phyloP scores from a whole-genome alignment of 1,284 basidiomycete species.

The Pseudomicrostroma phylloplanum region DNA sequence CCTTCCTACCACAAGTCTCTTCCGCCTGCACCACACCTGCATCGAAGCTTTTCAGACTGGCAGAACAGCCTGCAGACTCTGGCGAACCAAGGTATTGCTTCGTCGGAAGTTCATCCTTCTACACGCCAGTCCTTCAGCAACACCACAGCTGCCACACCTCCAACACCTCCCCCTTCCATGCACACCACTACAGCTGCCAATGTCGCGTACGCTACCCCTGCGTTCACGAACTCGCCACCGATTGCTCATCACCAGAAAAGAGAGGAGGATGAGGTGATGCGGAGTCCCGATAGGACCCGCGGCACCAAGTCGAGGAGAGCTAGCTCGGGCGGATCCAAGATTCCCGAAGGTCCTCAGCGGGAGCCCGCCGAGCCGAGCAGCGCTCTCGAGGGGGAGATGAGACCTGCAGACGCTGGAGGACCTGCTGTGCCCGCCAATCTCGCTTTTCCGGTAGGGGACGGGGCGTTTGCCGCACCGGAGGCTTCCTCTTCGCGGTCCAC shows the following conservation, averaged over 20 bases:
- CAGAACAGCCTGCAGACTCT: background rate
- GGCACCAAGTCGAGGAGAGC: slow-evolving; percentile 10
- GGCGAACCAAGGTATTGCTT: background rate
- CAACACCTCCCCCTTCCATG: too few species aligned
- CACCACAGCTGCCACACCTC: background rate
- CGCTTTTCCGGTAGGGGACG: too few species aligned
- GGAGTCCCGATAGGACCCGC: background rate
- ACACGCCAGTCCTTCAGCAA: background rate
- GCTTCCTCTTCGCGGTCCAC: background rate
- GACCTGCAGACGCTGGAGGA: too few species aligned
- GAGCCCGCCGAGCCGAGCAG: slow-evolving; percentile 1
- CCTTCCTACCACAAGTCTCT: background rate
- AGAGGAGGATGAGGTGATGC: background rate
- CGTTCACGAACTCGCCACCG: background rate
- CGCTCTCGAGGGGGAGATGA: background rate
- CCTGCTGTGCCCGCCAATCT: too few species aligned
- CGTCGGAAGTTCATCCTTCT: background rate
- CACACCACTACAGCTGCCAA: background rate
- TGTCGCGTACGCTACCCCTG: background rate
- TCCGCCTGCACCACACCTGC: background rate
- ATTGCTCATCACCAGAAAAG: background rate
- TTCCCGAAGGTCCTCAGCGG: slow-evolving; percentile 11
- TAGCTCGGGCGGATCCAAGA: slow-evolving; percentile 13
- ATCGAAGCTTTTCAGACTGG: background rate
- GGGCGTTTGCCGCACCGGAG: background rate